Evolutionary conservation across 2,329 filamentous ascomycete species (phyloP).

Genomic region (Xylariaceae sp.): DNA sequence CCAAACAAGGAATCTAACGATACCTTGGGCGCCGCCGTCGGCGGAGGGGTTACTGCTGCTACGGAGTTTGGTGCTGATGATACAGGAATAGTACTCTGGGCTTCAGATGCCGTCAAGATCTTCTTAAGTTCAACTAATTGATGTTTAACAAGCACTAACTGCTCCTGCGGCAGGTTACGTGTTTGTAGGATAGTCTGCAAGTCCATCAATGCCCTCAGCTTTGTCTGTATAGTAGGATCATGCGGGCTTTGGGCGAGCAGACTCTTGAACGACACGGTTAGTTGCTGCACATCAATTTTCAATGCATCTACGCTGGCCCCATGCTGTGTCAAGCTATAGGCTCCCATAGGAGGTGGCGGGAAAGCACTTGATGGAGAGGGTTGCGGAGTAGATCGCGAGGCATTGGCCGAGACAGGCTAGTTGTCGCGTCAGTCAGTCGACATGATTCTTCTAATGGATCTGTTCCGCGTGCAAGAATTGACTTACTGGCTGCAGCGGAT

Average conservation of each 20-base stretch:
- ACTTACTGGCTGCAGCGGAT: slow-evolving; percentile 33
- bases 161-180: slow-evolving; percentile 71
- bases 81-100: slow-evolving; percentile 39
- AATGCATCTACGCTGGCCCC: slow-evolving; percentile 66
- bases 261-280: slow-evolving; percentile 67
- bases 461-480: no score
- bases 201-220: slow-evolving; percentile 78
- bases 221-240: slow-evolving; percentile 70
- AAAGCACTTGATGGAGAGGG: slow-evolving; percentile 38
- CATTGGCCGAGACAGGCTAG: slow-evolving; percentile 19
- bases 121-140: slow-evolving; percentile 75
- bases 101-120: slow-evolving; percentile 50
- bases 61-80: slow-evolving; percentile 31
- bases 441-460: not conserved
- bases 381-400: slow-evolving; percentile 38
- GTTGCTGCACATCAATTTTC: slow-evolving; percentile 73
- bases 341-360: slow-evolving; percentile 38
- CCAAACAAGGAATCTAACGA: slow-evolving; percentile 57
- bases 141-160: slow-evolving; percentile 77
- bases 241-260: slow-evolving; percentile 71
- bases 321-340: slow-evolving; percentile 37
- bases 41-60: slow-evolving; percentile 37
- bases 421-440: slow-evolving; percentile 21
- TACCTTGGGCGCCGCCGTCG: slow-evolving; percentile 35
- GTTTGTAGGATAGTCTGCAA: slow-evolving; percentile 75